Evolutionary conservation across 495 filamentous ascomycete species (phyloP).

Genomic region (Talaromyces liani): DNA sequence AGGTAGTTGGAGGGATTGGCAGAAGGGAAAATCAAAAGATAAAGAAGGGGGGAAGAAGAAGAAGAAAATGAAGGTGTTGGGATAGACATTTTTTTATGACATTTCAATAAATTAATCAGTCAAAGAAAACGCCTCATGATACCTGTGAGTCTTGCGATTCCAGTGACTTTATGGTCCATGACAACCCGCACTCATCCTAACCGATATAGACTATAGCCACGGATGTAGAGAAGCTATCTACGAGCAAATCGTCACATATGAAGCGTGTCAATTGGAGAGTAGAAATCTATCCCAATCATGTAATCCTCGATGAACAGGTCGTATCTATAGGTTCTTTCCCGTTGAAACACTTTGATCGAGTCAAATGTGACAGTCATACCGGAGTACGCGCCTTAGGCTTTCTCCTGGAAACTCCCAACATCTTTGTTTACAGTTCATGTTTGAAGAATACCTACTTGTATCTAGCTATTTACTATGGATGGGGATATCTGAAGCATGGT

Average conservation of each 20-base stretch:
- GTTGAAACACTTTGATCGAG: background rate
- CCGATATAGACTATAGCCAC: no score
- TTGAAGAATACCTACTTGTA: no score
- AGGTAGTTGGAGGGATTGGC: conserved; percentile 88
- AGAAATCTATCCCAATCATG: no score
- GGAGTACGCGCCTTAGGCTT: no score
- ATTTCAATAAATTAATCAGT: background rate
- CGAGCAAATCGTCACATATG: no score
- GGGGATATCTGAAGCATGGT: no score
- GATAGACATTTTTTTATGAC: conserved; percentile 20
- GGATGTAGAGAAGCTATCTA: no score
- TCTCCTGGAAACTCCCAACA: no score
- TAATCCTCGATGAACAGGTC: background rate
- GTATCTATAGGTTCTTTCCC: background rate
- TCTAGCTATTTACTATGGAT: no score
- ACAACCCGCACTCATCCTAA: background rate
- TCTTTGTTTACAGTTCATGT: no score
- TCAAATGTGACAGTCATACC: background rate
- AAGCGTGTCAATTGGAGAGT: no score
- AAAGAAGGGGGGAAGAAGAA: conserved; percentile 70
- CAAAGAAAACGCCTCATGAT: background rate
- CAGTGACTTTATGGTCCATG: background rate
- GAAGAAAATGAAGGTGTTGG: conserved; percentile 85
- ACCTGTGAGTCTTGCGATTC: background rate
- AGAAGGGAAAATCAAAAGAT: conserved; percentile 54